phyloP scores from a whole-genome alignment of 148 eudicot species.

The Tetragonia tetragonoides region DNA sequence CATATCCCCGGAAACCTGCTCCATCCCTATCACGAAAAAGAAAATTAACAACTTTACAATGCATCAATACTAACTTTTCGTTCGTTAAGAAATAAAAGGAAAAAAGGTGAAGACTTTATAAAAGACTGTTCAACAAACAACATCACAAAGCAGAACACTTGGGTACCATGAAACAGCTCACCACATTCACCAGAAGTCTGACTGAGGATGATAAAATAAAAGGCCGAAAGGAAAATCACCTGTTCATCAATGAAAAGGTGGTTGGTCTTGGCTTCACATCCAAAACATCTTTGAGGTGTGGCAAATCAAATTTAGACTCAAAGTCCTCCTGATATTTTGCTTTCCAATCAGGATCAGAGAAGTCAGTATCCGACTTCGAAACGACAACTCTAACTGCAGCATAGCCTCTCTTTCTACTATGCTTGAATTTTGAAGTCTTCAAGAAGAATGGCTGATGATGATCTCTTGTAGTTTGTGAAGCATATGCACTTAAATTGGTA shows the following conservation, averaged over 20 bases:
- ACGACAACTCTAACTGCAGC: conserved; percentile 20
- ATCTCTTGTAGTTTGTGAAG: not conserved
- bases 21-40: conserved; percentile 18
- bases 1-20: conserved; percentile 11
- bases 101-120: too few relatives aligned
- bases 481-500: conserved; percentile 17
- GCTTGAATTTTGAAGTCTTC: conserved; percentile 18
- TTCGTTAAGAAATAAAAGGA: too few relatives aligned
- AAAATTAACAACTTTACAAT: not conserved
- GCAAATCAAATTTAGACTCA: conserved; percentile 42
- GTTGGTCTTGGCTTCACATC: conserved; percentile 41
- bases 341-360: conserved; percentile 47
- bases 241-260: conserved; percentile 45
- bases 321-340: conserved; percentile 35
- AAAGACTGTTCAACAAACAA: too few relatives aligned
- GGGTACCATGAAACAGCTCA: too few relatives aligned
- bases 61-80: not conserved
- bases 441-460: not conserved
- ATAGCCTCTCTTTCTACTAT: conserved; percentile 21
- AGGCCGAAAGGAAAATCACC: conserved; percentile 27
- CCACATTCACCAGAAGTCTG: too few relatives aligned
- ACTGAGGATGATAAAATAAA: not conserved
- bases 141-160: too few relatives aligned
- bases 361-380: conserved; percentile 32
- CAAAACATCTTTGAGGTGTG: conserved; percentile 40